phyloP scores from a whole-genome alignment of 768 basidiomycete species.

The Suillus brevipes region DNA sequence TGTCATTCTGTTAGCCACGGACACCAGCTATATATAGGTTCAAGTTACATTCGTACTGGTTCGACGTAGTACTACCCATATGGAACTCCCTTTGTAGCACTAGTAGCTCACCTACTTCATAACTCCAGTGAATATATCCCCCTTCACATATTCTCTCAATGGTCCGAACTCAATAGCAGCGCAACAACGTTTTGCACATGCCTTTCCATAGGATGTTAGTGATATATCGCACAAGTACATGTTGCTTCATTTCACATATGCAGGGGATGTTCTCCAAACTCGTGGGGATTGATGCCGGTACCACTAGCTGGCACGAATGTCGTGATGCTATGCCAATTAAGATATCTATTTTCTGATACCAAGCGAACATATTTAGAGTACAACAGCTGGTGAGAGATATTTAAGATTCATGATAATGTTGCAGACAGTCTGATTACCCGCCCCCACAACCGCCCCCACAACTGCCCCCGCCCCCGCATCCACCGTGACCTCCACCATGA shows the following conservation, averaged over 20 bases:
- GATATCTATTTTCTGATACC: neutral
- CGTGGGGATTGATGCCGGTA: neutral
- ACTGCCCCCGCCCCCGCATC: too few relatives aligned
- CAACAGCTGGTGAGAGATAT: neutral
- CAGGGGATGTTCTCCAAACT: neutral
- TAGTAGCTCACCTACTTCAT: too few relatives aligned
- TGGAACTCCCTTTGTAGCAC: too few relatives aligned
- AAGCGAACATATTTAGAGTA: neutral
- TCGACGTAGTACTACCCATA: too few relatives aligned
- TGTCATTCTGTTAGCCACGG: too few relatives aligned
- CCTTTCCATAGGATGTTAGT: neutral
- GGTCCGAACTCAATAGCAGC: too few relatives aligned
- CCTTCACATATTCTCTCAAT: too few relatives aligned
- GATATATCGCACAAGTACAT: neutral
- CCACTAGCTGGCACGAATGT: neutral
- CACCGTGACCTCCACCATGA: too few relatives aligned
- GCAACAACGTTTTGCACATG: neutral
- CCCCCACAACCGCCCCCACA: neutral
- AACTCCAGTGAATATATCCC: too few relatives aligned
- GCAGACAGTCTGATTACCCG: neutral
- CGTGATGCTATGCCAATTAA: neutral
- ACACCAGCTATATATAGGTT: too few relatives aligned
- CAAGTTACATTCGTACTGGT: too few relatives aligned
- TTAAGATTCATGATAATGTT: neutral
- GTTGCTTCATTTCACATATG: neutral